Evolutionary conservation across 83 land plant genomes (phyloP), one percentile per base, ranked within the genome.

Genomic region (Thuja plicata): DNA sequence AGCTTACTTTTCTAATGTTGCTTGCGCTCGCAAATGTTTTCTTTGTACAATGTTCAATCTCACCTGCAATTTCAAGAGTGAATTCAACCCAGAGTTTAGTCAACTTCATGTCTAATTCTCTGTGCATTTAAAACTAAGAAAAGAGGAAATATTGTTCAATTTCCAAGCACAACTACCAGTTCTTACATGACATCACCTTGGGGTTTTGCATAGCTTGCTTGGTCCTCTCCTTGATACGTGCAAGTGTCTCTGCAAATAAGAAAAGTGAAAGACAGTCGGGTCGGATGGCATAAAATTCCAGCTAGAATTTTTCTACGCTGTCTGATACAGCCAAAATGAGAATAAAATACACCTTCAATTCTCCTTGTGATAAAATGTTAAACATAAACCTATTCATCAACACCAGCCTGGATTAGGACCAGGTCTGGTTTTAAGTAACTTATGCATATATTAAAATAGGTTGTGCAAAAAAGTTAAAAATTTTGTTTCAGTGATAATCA

Each of bases 171-270:
- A 83, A 46, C 34, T 83, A 32, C 54, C 84, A 41, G 32, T 88
- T 91, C 95, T 94, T 94, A 93, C 95, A 94, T 93, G 94, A 91
- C 92, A 90, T 96, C 95, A 96, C 99, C 97, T 95, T 92, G 88
- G 99, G 99, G 82, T 94, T 89, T 89, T 93, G 94, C 99, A 97
- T 96, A 0, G 97, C 98, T 60, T 91, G 87, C 88, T 60, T 92
- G 16, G 98, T 96, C 87, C 96, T 91, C 93, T 97, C 98, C 89
- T 85, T 89, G 46, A 97, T 97, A 35, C 92, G 94, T 66, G 89
- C 87, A 82, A 92, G 91, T 62, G 99, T 96, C 88, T 97, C 99
- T 97, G 97, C 87, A 74, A 76, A 88, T n/a, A 73, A 60, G 7
- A 46, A 43, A 80, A 40, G 8, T 80, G 71, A 80, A 40, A 46